These are phyloP conservation scores for Tilletiaria anomala DNA, from an alignment of 1,284 basidiomycete genomes.

Conservation along the genomic window DNA sequence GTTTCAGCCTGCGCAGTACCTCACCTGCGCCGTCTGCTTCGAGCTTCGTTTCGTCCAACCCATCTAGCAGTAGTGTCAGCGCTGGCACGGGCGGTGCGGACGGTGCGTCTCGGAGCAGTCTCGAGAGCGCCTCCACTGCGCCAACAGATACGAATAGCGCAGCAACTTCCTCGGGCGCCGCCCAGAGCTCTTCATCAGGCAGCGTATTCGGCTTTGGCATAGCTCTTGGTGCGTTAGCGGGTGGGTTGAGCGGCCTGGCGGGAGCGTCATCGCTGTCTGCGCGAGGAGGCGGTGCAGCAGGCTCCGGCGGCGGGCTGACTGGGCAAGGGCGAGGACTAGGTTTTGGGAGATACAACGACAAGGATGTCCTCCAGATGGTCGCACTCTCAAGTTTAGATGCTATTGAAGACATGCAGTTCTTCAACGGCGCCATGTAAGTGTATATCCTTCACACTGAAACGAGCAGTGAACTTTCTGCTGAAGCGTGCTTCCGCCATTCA, in stretches of 20 bases:
- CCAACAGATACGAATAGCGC: neutral
- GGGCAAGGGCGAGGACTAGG: conserved; percentile 14
- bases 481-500: neutral
- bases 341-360: conserved; percentile 12
- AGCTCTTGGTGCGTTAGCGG: conserved; percentile 3
- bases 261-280: too few species aligned
- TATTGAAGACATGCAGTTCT: conserved; percentile 27
- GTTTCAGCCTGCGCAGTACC: too few species aligned
- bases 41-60: too few species aligned
- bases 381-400: conserved; percentile 32
- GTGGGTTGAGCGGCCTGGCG: conserved; percentile 6
- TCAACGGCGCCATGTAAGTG: conserved; percentile 20
- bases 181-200: neutral
- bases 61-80: too few species aligned
- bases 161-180: neutral
- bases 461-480: neutral
- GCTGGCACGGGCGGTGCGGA: too few species aligned
- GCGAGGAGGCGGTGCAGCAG: neutral
- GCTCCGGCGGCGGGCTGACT: neutral
- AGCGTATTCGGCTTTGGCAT: conserved; percentile 6
- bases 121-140: too few species aligned
- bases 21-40: too few species aligned
- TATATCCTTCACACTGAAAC: neutral
- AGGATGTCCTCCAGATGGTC: conserved; percentile 32
- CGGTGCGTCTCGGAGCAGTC: too few species aligned